A percentile compares a stretch with the other conserved stretches of the same genome.
These are phyloP conservation scores for Spathaspora arborariae DNA, from an alignment of 805 yeast species.

Conservation along the genomic window DNA sequence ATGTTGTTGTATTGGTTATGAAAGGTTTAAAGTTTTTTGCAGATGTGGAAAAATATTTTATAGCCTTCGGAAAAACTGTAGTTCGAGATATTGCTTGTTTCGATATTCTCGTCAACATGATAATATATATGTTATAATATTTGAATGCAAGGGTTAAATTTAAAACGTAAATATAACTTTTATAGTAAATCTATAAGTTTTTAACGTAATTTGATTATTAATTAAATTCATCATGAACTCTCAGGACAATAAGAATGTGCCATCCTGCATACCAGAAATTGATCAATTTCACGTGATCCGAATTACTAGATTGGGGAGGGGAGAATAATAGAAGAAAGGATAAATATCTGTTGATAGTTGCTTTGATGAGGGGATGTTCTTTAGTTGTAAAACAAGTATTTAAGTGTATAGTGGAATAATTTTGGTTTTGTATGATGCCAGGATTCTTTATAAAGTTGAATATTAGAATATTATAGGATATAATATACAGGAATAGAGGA, in stretches of 20 bases:
- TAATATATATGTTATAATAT: too few species aligned
- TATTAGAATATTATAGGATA: too few species aligned
- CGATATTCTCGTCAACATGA: neutral
- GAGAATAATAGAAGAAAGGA: too few species aligned
- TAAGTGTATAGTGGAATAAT: too few species aligned
- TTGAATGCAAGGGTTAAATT: neutral
- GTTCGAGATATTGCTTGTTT: neutral
- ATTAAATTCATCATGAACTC: neutral
- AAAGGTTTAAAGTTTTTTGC: slow-evolving; percentile 2
- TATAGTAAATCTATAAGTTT: too few species aligned
- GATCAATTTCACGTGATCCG: slow-evolving; percentile 6
- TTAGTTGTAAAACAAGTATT: too few species aligned
- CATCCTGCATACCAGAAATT: slow-evolving; percentile 1
- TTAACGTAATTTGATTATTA: neutral
- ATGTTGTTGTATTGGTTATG: slow-evolving; percentile 1
- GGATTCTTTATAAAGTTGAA: too few species aligned
- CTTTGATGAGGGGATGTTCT: too few species aligned
- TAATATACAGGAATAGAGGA: too few species aligned
- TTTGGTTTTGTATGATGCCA: too few species aligned
- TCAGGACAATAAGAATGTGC: neutral
- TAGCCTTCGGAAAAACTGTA: neutral
- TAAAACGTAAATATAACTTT: neutral
- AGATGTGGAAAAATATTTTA: neutral
- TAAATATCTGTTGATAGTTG: too few species aligned
- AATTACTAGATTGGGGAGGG: neutral